Evolutionary conservation across 2,329 filamentous ascomycete species (phyloP).

Genomic region (Waltergamsia citrina): DNA sequence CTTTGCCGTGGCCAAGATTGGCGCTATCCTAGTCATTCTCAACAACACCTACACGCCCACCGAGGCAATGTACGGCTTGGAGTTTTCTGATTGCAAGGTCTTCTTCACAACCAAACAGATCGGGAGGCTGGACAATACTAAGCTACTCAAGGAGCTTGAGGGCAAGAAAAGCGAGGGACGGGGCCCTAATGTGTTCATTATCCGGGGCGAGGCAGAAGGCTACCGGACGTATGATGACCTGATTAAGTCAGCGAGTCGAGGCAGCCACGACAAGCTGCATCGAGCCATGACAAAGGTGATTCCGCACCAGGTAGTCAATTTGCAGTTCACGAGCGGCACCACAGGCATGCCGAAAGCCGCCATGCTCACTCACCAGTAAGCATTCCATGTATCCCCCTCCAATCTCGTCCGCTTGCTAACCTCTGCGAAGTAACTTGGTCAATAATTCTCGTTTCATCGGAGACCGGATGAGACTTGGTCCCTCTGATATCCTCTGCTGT

Average conservation of each 20-base stretch:
- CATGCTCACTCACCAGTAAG: constrained; percentile 63
- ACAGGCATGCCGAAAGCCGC: constrained; percentile 66
- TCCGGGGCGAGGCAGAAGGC: constrained; percentile 39
- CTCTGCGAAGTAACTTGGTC: constrained; percentile 38
- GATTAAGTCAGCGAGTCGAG: constrained; percentile 37
- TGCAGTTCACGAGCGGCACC: constrained; percentile 70
- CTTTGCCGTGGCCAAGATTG: constrained; percentile 60
- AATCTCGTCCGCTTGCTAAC: constrained; percentile 3
- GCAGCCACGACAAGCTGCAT: constrained; percentile 40
- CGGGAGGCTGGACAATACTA: constrained; percentile 53
- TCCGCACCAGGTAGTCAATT: constrained; percentile 60
- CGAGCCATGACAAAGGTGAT: constrained; percentile 44
- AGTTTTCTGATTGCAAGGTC: constrained; percentile 62
- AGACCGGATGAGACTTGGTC: constrained; percentile 61
- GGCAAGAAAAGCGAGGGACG: constrained; percentile 20
- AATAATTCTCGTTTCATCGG: constrained; percentile 65
- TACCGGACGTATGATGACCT: constrained; percentile 54
- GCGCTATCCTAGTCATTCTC: constrained; percentile 63
- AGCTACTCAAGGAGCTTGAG: constrained; percentile 45
- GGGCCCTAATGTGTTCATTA: constrained; percentile 45
- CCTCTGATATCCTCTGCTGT: constrained; percentile 64
- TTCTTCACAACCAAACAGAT: constrained; percentile 66
- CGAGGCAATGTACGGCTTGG: constrained; percentile 62
- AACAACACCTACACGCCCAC: constrained; percentile 75
- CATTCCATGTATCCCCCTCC: background rate